These are phyloP conservation scores for Dipteronia dyeriana DNA, from an alignment of 345 rosid species.

Conservation along the genomic window DNA sequence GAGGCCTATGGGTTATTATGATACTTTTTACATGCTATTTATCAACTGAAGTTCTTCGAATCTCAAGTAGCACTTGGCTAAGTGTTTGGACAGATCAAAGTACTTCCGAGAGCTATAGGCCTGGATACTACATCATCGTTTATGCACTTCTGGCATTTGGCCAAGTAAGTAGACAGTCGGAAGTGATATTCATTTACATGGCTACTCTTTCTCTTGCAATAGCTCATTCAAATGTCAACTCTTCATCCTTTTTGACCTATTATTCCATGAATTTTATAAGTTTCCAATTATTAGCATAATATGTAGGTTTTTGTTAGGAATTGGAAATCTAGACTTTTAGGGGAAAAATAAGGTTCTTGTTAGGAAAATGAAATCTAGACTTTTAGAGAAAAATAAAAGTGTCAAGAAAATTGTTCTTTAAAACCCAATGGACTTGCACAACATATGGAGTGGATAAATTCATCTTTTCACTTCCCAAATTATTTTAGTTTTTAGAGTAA, in stretches of 20 bases:
- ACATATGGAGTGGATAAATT: background rate
- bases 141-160: constrained; percentile 76
- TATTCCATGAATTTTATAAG: background rate
- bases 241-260: background rate
- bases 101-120: constrained; percentile 53
- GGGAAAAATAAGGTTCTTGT: background rate
- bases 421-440: background rate
- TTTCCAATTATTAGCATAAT: background rate
- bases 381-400: background rate
- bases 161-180: constrained; percentile 50
- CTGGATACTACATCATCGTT: constrained; percentile 59
- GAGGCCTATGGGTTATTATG: constrained; percentile 85
- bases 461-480: background rate
- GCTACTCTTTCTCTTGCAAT: background rate
- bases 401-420: background rate
- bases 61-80: constrained; percentile 91
- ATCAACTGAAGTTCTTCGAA: constrained; percentile 73
- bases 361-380: background rate
- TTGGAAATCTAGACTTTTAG: background rate
- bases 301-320: background rate
- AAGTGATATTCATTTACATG: background rate
- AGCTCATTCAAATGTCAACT: background rate
- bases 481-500: background rate
- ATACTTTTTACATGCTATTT: constrained; percentile 72
- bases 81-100: constrained; percentile 86